Conservation (phyloP, 495 filamentous ascomycete genomes). For the Friedmanniomyces simplex region DNA sequence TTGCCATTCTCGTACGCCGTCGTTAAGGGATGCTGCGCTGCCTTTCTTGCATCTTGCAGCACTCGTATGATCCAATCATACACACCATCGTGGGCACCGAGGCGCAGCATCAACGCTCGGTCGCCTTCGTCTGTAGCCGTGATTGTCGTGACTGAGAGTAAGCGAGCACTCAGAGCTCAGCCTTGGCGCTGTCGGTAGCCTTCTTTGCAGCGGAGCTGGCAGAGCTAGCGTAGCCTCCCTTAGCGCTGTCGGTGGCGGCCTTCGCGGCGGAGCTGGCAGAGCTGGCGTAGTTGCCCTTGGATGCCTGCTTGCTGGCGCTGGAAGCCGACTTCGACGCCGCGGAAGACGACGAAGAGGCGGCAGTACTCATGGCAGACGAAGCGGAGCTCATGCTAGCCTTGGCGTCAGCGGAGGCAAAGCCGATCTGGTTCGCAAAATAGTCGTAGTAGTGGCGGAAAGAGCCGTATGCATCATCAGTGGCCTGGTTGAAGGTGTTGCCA, state of each 20-base stretch:
- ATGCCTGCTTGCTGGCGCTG: slow-evolving; percentile 29
- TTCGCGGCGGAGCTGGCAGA: slow-evolving; percentile 7
- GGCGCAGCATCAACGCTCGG: not conserved
- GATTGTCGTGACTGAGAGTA: not conserved
- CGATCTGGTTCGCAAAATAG: slow-evolving; percentile 66
- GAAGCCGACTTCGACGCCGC: slow-evolving; percentile 27
- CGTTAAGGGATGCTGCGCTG: not conserved
- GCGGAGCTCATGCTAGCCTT: slow-evolving; percentile 24
- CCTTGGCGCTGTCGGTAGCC: slow-evolving; percentile 5
- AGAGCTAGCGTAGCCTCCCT: not conserved
- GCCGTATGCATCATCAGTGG: slow-evolving; percentile 56
- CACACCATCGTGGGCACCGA: not conserved
- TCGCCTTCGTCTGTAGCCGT: not conserved
- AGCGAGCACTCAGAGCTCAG: slow-evolving; percentile 9
- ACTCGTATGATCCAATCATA: not conserved
- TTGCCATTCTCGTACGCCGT: not conserved
- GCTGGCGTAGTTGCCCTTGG: slow-evolving; percentile 15
- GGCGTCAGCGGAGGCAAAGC: slow-evolving; percentile 28
- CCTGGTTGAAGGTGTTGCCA: slow-evolving; percentile 64
- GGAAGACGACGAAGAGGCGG: slow-evolving; percentile 25
- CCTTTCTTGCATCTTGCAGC: not conserved
- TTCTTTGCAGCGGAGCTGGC: slow-evolving; percentile 3
- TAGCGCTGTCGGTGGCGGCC: not conserved
- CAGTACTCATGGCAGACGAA: slow-evolving; percentile 8
- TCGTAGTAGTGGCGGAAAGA: slow-evolving; percentile 46